Percentiles rank a stretch among this genome's conserved stretches.
phyloP scores from a whole-genome alignment of 345 rosid species.

The Ceriops zippeliana region DNA sequence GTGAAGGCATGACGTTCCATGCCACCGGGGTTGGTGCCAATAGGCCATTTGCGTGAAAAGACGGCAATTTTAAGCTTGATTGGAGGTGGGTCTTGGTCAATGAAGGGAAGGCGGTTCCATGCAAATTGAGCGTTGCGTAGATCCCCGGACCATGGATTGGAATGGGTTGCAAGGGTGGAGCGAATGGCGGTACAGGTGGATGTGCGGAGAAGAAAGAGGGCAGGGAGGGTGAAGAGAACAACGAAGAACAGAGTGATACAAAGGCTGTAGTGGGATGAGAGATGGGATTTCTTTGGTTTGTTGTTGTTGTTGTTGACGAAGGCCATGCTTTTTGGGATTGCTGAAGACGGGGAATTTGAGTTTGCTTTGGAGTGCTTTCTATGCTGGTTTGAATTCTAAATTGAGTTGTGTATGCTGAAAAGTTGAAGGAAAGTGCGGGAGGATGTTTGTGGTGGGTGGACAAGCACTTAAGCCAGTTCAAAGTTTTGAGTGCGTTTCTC shows the following conservation, averaged over 20 bases:
- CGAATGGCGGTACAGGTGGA: constrained; percentile 30
- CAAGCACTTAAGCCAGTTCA: constrained; percentile 31
- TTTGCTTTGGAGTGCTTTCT: background rate
- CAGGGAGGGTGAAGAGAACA: constrained; percentile 73
- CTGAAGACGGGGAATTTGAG: background rate
- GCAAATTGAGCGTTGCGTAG: constrained; percentile 53
- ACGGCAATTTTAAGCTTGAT: constrained; percentile 62
- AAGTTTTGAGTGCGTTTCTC: constrained; percentile 36
- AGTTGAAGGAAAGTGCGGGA: constrained; percentile 21
- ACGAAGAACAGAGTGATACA: constrained; percentile 70
- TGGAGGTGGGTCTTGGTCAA: constrained; percentile 19
- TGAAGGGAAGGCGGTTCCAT: constrained; percentile 71
- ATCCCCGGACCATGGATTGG: constrained; percentile 64
- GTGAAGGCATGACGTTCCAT: constrained; percentile 98
- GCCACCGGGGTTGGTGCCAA: constrained; percentile 69
- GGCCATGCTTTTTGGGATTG: constrained; percentile 39
- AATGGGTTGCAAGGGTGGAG: constrained; percentile 15
- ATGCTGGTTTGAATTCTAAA: background rate
- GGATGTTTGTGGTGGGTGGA: constrained; percentile 13
- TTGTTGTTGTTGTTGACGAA: constrained; percentile 57
- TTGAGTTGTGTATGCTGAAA: constrained; percentile 3
- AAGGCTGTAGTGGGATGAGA: constrained; percentile 38
- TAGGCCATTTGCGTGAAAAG: constrained; percentile 90
- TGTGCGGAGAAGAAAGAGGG: constrained; percentile 71
- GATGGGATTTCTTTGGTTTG: constrained; percentile 49